Evolutionary conservation across 371 early-diverging fungal genomes (phyloP), one percentile per base, ranked within the genome.

Genomic region (Syncephalastrum sp.): DNA sequence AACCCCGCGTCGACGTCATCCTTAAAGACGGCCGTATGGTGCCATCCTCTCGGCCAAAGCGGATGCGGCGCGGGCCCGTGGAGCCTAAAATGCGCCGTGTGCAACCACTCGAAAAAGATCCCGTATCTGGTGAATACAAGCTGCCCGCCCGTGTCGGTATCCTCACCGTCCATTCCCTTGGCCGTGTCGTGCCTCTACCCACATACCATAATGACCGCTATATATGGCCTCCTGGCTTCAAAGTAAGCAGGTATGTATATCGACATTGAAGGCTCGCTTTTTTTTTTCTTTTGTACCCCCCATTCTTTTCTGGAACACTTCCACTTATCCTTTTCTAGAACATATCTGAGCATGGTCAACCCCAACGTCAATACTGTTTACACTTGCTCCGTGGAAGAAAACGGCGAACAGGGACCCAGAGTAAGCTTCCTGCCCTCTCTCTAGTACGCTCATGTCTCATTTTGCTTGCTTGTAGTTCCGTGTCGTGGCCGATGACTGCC

Each of bases 161-260:
- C 29, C 70, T 92, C 7, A 91, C 90, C 1, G 74, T 95, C 15
- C 69, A 83, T 44, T 67, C 61, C 19, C 77, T 92, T 12, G 96
- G 96, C 5, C 72, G 66, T 21, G 82, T 95, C 2, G 84, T 90
- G 4, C 90, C 89, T 41, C 81, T 88, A 6, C 84, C 88, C 21
- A 76, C 83, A 2, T 96, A 88, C 68, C 95, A 96, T 58, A 91
- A 87, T 53, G 89, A 91, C 53, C 86, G 93, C 6, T 94, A 96
- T 57, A 92, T 96, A 41, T 96, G 86, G 84, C 92, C 96, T 15
- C 86, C 92, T 21, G 96, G 96, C 5, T 96, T 88, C 68, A 83
- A 67, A 53, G 75, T 82, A 5, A 76, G 74, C 69, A 66, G 81
- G 75, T 75, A 69, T 43, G 43, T 23, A 10, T 15, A 23, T 13